These are phyloP conservation scores for Atkinsonella hypoxylon DNA, from an alignment of 2,329 filamentous ascomycete species.

Conservation along the genomic window DNA sequence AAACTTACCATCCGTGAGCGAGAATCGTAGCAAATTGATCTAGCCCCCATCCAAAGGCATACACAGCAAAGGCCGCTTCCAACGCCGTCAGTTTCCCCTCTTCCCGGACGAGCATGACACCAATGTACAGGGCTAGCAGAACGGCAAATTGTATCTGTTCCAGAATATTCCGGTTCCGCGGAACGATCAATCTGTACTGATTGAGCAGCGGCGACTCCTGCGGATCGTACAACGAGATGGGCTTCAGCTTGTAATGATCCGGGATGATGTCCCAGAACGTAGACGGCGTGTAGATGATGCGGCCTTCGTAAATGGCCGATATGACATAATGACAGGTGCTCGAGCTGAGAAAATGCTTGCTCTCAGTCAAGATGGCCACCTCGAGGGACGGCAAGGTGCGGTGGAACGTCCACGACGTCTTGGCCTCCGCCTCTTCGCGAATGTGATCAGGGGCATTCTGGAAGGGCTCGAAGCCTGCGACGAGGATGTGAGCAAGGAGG, in stretches of 20 bases:
- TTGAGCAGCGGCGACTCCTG: conserved; percentile 64
- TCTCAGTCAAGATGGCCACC: conserved; percentile 72
- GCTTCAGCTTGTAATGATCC: conserved; percentile 74
- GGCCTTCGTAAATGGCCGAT: conserved; percentile 68
- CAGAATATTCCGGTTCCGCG: conserved; percentile 62
- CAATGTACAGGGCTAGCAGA: conserved; percentile 56
- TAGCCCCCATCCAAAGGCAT: conserved; percentile 65
- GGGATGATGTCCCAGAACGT: conserved; percentile 75
- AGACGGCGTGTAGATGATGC: conserved; percentile 71
- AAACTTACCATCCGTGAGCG: conserved; percentile 52
- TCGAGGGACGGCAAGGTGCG: conserved; percentile 66
- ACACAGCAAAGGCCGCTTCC: conserved; percentile 60
- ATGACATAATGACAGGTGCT: conserved; percentile 74
- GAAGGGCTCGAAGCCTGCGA: conserved; percentile 76
- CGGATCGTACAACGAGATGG: conserved; percentile 71
- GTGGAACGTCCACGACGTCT: conserved; percentile 34
- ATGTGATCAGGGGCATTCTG: conserved; percentile 66
- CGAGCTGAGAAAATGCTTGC: conserved; percentile 65
- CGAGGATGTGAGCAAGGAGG: conserved; percentile 64
- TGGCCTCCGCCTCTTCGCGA: conserved; percentile 41
- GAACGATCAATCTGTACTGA: conserved; percentile 76
- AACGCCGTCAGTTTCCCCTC: conserved; percentile 40
- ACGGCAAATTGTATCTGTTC: conserved; percentile 64
- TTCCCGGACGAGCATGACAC: conserved; percentile 59
- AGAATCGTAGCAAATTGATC: conserved; percentile 68